These are phyloP conservation scores for Aureobasidium subglaciale DNA, from an alignment of 2,329 filamentous ascomycete genomes.

Conservation along the genomic window DNA sequence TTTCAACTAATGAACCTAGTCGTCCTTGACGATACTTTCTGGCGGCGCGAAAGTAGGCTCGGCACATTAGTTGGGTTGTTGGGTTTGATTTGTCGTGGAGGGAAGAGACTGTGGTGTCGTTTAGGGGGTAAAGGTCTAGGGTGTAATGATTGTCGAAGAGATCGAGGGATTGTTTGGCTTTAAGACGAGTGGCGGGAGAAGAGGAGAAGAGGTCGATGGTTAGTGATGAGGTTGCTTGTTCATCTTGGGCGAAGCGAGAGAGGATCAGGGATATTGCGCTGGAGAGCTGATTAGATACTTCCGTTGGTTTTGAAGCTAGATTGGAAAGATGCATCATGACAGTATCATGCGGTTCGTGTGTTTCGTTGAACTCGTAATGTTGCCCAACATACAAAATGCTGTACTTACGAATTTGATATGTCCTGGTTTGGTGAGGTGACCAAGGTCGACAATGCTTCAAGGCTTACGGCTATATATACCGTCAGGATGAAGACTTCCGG, in stretches of 20 bases:
- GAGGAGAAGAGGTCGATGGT: conserved; percentile 32
- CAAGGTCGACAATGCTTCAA: conserved; percentile 35
- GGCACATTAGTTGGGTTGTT: neutral
- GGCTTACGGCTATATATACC: conserved; percentile 30
- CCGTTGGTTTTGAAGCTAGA: too few species aligned
- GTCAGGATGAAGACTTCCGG: neutral
- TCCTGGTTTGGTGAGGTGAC: conserved; percentile 36
- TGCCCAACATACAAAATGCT: neutral
- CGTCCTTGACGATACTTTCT: neutral
- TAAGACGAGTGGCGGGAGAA: conserved; percentile 25
- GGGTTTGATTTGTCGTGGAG: conserved; percentile 2
- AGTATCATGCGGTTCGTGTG: too few species aligned
- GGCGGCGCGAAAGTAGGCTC: neutral
- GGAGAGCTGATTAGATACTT: too few species aligned
- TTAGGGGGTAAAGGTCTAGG: conserved; percentile 2
- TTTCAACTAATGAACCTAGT: neutral
- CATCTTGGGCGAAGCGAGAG: conserved; percentile 19
- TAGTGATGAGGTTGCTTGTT: conserved; percentile 11
- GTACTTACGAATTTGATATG: conserved; percentile 32
- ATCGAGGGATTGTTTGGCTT: conserved; percentile 25
- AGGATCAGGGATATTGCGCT: conserved; percentile 24
- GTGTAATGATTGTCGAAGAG: conserved; percentile 17
- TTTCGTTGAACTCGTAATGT: too few species aligned
- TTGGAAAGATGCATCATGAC: too few species aligned
- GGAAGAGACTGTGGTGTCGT: neutral